Percentiles rank a stretch among this genome's conserved stretches.
Evolutionary conservation across 805 yeast genomes (phyloP).

Genomic region (Gaillardinia entomophila): DNA sequence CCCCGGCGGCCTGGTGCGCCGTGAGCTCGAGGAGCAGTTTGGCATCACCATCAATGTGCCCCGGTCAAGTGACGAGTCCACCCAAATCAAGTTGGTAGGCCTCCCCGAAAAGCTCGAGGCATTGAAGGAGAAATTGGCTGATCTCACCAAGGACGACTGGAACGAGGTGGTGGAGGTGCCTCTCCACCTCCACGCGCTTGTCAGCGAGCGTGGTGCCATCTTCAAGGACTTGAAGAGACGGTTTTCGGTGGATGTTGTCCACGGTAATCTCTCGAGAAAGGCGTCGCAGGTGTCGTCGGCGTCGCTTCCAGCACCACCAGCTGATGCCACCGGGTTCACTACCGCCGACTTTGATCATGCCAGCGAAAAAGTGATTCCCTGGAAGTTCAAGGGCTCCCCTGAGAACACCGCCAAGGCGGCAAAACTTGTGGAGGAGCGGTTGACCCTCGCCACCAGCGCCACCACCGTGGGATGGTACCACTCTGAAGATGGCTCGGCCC

Average conservation of each 20-base stretch:
- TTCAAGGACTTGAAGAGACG: conserved; percentile 49
- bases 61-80: conserved; percentile 44
- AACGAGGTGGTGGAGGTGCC: conserved; percentile 54
- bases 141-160: conserved; percentile 57
- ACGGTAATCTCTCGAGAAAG: conserved; percentile 44
- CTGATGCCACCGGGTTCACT: conserved; percentile 12
- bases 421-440: conserved; percentile 41
- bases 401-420: conserved; percentile 49
- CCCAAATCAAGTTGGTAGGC: conserved; percentile 55
- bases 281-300: conserved; percentile 47
- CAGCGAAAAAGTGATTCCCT: too few relatives aligned
- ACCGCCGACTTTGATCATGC: too few relatives aligned
- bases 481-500: conserved; percentile 44
- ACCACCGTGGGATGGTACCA: conserved; percentile 58
- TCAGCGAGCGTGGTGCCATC: conserved; percentile 63
- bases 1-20: conserved; percentile 70
- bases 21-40: conserved; percentile 64
- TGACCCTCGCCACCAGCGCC: conserved; percentile 42
- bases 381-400: conserved; percentile 60
- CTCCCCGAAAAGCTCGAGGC: conserved; percentile 57
- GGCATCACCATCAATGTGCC: conserved; percentile 66
- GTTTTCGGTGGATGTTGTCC: conserved; percentile 52
- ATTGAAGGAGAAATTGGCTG: conserved; percentile 57
- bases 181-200: conserved; percentile 48
- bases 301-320: conserved; percentile 40